Evolutionary conservation across 176 grass and related monocot species (phyloP).

Genomic region (Musa itinerans): DNA sequence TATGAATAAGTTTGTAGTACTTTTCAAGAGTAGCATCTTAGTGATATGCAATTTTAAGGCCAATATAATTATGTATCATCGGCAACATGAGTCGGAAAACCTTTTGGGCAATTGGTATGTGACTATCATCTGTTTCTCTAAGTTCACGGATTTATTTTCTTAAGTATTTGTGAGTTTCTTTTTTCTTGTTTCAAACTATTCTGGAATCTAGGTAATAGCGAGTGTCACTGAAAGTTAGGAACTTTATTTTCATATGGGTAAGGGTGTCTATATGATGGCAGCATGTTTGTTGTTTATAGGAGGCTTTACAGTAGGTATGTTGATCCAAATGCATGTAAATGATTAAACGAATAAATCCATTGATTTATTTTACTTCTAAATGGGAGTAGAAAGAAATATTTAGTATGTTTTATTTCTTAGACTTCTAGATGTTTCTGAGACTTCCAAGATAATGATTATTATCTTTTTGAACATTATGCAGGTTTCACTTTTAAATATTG

Average conservation of each 20-base stretch:
- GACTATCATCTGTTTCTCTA: neutral
- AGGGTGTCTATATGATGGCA: neutral
- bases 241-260: neutral
- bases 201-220: neutral
- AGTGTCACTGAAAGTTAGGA: neutral
- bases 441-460: no score
- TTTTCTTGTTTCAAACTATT: neutral
- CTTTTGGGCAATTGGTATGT: neutral
- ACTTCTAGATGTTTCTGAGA: no score
- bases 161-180: neutral
- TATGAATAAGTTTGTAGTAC: no score
- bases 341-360: neutral
- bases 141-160: neutral
- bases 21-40: no score
- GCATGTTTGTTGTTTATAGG: neutral
- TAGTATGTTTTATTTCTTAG: no score
- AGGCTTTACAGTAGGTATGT: no score
- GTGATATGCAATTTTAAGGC: no score
- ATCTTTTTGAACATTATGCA: slow-evolving; percentile 24
- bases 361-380: neutral
- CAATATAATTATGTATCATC: no score
- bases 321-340: no score
- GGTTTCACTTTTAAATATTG: slow-evolving; percentile 96
- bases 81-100: no score
- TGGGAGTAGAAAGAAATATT: no score